A percentile compares a stretch with the other conserved stretches of the same genome.
Evolutionary conservation across 2,329 filamentous ascomycete species (phyloP).

Genomic region (Pseudocercospora pini-densiflorae): DNA sequence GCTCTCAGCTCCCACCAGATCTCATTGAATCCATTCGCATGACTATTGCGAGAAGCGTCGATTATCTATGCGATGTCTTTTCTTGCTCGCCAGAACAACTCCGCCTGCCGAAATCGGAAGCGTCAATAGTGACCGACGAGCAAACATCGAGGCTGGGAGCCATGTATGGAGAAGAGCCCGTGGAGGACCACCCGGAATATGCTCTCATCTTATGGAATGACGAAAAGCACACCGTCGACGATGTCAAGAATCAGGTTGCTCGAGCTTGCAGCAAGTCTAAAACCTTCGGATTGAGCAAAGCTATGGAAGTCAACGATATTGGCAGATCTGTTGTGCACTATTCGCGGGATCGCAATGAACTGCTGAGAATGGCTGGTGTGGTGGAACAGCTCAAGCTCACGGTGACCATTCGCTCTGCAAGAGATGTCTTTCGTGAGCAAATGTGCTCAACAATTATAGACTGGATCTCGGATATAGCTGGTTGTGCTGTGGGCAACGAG

Average conservation of each 20-base stretch:
- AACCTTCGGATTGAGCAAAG: constrained; percentile 72
- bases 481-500: constrained; percentile 82
- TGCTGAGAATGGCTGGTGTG: constrained; percentile 79
- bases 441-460: constrained; percentile 99
- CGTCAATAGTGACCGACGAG: constrained; percentile 83
- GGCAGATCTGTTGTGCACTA: constrained; percentile 86
- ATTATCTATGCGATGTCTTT: constrained; percentile 97
- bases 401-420: constrained; percentile 87
- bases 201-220: constrained; percentile 95
- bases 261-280: constrained; percentile 79
- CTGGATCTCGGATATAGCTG: constrained; percentile 91
- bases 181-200: constrained; percentile 70
- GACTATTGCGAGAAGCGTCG: constrained; percentile 83
- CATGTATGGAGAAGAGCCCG: constrained; percentile 68
- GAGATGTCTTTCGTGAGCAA: constrained; percentile 95
- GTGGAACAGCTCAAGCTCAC: constrained; percentile 97
- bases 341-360: constrained; percentile 69
- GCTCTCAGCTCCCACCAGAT: constrained; percentile 67
- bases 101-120: constrained; percentile 79
- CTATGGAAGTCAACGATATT: constrained; percentile 86
- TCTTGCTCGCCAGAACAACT: constrained; percentile 97
- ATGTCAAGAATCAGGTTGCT: constrained; percentile 88
- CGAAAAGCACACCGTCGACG: constrained; percentile 94
- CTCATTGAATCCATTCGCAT: constrained; percentile 77
- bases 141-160: constrained; percentile 71